Evolutionary conservation across 768 basidiomycete genomes (phyloP).

Genomic region (Hericium coralloides): DNA sequence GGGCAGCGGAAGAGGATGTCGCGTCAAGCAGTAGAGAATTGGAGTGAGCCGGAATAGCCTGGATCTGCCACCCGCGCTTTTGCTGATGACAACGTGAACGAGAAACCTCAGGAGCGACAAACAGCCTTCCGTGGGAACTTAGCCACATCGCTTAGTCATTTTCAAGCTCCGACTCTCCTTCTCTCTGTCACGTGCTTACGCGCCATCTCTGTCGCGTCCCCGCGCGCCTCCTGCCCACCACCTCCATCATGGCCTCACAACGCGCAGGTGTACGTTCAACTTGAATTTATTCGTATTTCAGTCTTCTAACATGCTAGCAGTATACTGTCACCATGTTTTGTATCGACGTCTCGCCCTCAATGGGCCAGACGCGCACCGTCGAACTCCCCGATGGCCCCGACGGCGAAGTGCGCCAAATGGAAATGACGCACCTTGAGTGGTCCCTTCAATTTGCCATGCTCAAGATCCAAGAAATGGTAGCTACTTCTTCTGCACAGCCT

Average conservation of each 20-base stretch:
- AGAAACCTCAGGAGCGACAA: background rate
- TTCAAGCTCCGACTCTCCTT: conserved; percentile 4
- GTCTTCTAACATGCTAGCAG: conserved; percentile 26
- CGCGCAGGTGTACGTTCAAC: conserved; percentile 60
- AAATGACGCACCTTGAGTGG: conserved; percentile 77
- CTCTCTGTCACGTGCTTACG: conserved; percentile 3
- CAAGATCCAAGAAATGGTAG: conserved; percentile 87
- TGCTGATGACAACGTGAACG: background rate
- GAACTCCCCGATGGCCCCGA: conserved; percentile 43
- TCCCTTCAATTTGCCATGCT: conserved; percentile 80
- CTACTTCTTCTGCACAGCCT: no score
- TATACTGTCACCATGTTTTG: conserved; percentile 86
- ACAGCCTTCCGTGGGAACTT: background rate
- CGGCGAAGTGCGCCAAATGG: conserved; percentile 39
- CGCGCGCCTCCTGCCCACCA: conserved; percentile 5
- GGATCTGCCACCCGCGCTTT: background rate
- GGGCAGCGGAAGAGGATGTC: background rate
- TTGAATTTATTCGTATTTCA: conserved; percentile 8
- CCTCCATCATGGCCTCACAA: conserved; percentile 59
- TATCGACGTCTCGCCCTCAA: conserved; percentile 80
- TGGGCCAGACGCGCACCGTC: conserved; percentile 58
- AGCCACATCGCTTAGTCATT: background rate
- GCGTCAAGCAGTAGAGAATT: background rate
- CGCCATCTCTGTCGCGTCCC: conserved; percentile 12
- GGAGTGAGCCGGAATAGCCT: background rate